Percentiles rank a stretch among this genome's conserved stretches.
Evolutionary conservation across 495 filamentous ascomycete species (phyloP).

Genomic region (Neurospora sp.): DNA sequence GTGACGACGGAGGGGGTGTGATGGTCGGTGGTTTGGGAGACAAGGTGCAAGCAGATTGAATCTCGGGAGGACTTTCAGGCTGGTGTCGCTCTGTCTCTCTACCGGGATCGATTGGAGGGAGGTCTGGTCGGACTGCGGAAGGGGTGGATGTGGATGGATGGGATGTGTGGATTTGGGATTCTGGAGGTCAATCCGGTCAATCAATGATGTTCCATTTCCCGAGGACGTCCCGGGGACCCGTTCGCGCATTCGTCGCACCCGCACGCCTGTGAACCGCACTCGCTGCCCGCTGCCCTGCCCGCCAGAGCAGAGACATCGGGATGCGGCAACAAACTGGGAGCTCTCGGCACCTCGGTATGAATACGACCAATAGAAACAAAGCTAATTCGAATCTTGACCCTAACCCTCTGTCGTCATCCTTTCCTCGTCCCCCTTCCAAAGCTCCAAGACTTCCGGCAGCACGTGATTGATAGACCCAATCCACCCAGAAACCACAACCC

Average conservation of each 20-base stretch:
- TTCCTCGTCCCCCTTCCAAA: background rate
- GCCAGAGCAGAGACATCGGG: background rate
- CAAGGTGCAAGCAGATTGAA: background rate
- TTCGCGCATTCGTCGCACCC: background rate
- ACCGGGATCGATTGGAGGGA: background rate
- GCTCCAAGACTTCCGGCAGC: background rate
- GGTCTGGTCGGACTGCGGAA: background rate
- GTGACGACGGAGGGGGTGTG: background rate
- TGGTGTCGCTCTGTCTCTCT: background rate
- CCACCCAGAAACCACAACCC: background rate
- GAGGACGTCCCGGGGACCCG: background rate
- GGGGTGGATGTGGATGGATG: background rate
- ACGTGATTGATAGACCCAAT: background rate
- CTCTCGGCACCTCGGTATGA: slow-evolving; percentile 24
- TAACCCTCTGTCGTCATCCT: slow-evolving; percentile 3
- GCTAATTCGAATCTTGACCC: slow-evolving; percentile 16
- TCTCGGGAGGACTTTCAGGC: background rate
- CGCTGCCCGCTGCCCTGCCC: background rate
- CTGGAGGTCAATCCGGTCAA: background rate
- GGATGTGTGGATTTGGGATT: background rate
- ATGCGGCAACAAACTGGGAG: background rate
- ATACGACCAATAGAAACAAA: slow-evolving; percentile 17
- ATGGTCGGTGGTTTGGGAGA: background rate
- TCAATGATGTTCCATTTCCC: background rate
- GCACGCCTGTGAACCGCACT: background rate